Percentiles rank a stretch among this genome's conserved stretches.
Conservation (phyloP, 2,329 filamentous ascomycete genomes). For the Thelonectria blattea region DNA sequence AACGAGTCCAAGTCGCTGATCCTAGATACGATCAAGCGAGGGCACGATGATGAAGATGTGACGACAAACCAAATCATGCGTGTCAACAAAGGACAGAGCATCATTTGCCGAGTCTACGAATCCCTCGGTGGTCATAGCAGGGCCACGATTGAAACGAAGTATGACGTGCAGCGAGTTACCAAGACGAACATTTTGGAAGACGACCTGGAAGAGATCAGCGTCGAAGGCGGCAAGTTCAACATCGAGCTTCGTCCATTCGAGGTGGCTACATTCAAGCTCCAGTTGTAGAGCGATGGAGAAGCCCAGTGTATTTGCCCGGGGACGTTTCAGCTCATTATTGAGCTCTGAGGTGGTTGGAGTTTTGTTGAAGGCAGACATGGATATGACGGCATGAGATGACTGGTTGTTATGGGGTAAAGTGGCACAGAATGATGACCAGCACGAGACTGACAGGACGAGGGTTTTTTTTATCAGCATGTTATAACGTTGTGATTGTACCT, state of each 20-base stretch:
- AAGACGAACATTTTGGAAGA: constrained; percentile 93
- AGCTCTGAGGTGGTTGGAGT: constrained; percentile 17
- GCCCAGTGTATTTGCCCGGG: constrained; percentile 35
- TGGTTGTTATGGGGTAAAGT: not conserved
- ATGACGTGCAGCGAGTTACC: constrained; percentile 76
- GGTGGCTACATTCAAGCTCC: constrained; percentile 78
- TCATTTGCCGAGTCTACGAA: constrained; percentile 88
- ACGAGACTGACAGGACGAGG: not conserved
- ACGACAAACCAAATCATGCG: constrained; percentile 65
- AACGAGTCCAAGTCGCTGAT: constrained; percentile 66
- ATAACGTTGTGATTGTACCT: constrained; percentile 16
- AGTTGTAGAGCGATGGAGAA: constrained; percentile 48
- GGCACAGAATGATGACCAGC: not conserved
- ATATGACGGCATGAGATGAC: not conserved
- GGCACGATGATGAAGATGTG: constrained; percentile 84
- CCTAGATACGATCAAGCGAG: constrained; percentile 90
- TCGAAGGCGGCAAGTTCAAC: constrained; percentile 57
- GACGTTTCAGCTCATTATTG: constrained; percentile 27
- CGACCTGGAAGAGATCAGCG: constrained; percentile 70
- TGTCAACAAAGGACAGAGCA: constrained; percentile 73
- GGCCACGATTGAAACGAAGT: constrained; percentile 70
- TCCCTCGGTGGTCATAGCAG: constrained; percentile 81
- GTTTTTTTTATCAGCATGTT: not conserved
- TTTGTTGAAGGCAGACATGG: not conserved
- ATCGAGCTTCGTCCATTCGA: constrained; percentile 81